These are phyloP conservation scores for Pontederia paniculata DNA, from an alignment of 176 grass and related monocot species.

Conservation along the genomic window DNA sequence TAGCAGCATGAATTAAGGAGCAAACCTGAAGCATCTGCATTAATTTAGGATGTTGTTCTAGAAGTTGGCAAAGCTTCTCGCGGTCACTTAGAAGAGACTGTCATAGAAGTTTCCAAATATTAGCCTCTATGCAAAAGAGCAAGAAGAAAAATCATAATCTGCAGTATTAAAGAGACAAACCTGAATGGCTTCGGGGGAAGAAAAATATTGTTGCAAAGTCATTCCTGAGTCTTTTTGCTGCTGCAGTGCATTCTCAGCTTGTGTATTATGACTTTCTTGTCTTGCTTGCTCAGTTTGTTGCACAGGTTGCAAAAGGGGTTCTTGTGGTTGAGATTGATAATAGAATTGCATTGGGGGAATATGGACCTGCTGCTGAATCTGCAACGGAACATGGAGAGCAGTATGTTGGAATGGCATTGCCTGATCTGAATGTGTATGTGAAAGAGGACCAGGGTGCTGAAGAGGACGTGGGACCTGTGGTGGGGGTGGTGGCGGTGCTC, in stretches of 20 bases:
- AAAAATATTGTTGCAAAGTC: constrained; percentile 68
- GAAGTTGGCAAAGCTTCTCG: constrained; percentile 78
- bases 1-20: background rate
- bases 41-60: constrained; percentile 85
- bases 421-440: constrained; percentile 39
- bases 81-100: constrained; percentile 78
- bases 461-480: constrained; percentile 75
- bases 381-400: constrained; percentile 36
- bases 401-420: constrained; percentile 28
- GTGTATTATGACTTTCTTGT: constrained; percentile 30
- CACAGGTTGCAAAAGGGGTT: constrained; percentile 29
- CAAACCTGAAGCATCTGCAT: constrained; percentile 99
- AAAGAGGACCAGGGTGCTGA: constrained; percentile 42
- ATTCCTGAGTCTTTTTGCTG: constrained; percentile 45
- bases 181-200: constrained; percentile 94
- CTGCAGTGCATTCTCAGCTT: constrained; percentile 33
- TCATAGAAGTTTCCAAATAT: constrained; percentile 3
- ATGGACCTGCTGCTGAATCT: constrained; percentile 61
- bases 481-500: constrained; percentile 58
- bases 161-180: constrained; percentile 21
- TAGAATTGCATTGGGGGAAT: constrained; percentile 60
- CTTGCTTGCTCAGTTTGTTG: constrained; percentile 40
- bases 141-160: background rate
- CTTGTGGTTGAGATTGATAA: constrained; percentile 51
- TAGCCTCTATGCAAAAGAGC: background rate